Conservation (phyloP, 495 filamentous ascomycete genomes). For the Penicillium ochrochloron region DNA sequence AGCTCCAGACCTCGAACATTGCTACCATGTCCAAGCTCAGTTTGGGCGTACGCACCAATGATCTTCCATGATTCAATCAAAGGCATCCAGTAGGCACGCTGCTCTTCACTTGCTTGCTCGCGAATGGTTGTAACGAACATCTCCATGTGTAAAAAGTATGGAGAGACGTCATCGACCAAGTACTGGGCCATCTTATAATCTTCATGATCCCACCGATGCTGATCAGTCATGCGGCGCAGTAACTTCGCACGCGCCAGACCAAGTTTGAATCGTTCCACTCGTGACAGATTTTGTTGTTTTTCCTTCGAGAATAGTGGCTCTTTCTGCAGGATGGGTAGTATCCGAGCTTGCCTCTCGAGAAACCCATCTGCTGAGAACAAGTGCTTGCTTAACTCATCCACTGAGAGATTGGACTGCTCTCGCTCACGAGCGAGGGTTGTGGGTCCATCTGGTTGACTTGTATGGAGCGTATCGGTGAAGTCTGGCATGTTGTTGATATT, state of each 20-base stretch:
- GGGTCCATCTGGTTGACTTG: slow-evolving; percentile 41
- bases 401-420: slow-evolving; percentile 38
- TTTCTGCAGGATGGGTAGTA: slow-evolving; percentile 40
- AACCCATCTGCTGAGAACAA: slow-evolving; percentile 46
- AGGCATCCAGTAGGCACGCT: slow-evolving; percentile 50
- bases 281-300: slow-evolving; percentile 49
- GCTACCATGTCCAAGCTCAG: slow-evolving; percentile 55
- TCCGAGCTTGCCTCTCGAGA: slow-evolving; percentile 45
- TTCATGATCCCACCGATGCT: slow-evolving; percentile 45
- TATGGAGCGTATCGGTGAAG: slow-evolving; percentile 51
- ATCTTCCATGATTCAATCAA: slow-evolving; percentile 48
- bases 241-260: slow-evolving; percentile 53
- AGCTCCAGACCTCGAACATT: slow-evolving; percentile 54
- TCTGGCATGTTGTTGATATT: slow-evolving; percentile 41
- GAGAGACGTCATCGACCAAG: slow-evolving; percentile 49
- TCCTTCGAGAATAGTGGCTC: slow-evolving; percentile 49
- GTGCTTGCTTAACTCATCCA: slow-evolving; percentile 44
- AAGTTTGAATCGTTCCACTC: slow-evolving; percentile 51
- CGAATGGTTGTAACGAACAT: slow-evolving; percentile 46
- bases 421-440: slow-evolving; percentile 46
- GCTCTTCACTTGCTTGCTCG: slow-evolving; percentile 50
- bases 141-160: slow-evolving; percentile 44
- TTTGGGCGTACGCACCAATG: slow-evolving; percentile 52
- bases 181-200: slow-evolving; percentile 53
- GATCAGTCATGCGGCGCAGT: slow-evolving; percentile 43